phyloP scores from a whole-genome alignment of 1,139 yeast species.

The Geotrichum klebahnii region DNA sequence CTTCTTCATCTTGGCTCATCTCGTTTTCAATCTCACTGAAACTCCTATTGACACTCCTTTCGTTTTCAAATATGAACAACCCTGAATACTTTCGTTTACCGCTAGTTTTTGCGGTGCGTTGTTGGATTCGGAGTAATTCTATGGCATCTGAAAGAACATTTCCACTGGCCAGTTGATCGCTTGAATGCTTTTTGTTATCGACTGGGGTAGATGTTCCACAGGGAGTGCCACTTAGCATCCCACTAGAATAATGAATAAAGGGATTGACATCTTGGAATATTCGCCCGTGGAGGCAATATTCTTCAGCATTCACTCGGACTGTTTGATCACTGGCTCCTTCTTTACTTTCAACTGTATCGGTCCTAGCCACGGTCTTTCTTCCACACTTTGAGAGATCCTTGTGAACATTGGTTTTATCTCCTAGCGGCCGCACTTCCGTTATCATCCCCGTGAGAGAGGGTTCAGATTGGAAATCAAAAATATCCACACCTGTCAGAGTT shows the following conservation, averaged over 20 bases:
- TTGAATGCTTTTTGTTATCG: background rate
- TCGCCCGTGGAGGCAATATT: too few relatives aligned
- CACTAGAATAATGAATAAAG: background rate
- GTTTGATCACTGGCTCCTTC: background rate
- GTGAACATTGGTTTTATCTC: slow-evolving; percentile 5
- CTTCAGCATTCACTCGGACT: background rate
- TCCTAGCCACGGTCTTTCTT: background rate
- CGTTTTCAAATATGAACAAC: background rate
- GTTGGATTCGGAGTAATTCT: background rate
- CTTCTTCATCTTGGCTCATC: slow-evolving; percentile 3
- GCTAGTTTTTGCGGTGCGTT: background rate
- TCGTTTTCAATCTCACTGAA: background rate
- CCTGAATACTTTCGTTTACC: slow-evolving; percentile 2
- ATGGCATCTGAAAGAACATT: background rate
- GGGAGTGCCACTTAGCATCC: background rate
- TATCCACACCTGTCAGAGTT: slow-evolving; percentile 1
- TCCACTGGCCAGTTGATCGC: background rate
- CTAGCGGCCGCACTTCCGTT: slow-evolving; percentile 2
- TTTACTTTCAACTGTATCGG: background rate
- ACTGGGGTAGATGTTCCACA: slow-evolving; percentile 8
- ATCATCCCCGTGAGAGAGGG: slow-evolving; percentile 10
- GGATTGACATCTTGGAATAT: too few relatives aligned
- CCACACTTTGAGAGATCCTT: background rate
- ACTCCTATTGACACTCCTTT: background rate
- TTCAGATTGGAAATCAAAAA: slow-evolving; percentile 6